These are phyloP conservation scores for Nannizziopsis arthrosporioides DNA, from an alignment of 2,329 filamentous ascomycete genomes.

Conservation along the genomic window DNA sequence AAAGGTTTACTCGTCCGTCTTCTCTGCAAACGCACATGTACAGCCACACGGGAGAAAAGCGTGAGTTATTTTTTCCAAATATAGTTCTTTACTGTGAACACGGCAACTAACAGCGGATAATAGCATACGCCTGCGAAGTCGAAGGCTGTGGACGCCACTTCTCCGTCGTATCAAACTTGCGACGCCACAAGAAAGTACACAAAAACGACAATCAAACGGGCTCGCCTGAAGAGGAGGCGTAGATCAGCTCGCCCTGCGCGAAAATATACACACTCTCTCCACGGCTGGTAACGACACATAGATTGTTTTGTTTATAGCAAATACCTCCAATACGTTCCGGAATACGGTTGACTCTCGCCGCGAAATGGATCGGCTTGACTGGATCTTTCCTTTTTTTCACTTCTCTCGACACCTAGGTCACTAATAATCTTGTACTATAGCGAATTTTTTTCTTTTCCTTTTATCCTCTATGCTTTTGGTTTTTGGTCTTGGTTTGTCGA, in stretches of 20 bases:
- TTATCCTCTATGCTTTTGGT: too few relatives aligned
- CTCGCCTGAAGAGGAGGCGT: slow-evolving; percentile 34
- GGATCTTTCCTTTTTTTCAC: not conserved
- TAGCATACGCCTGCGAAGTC: slow-evolving; percentile 88
- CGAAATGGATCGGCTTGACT: not conserved
- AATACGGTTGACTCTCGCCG: not conserved
- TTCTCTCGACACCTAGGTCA: slow-evolving; percentile 1
- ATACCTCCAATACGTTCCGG: not conserved
- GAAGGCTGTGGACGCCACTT: slow-evolving; percentile 93
- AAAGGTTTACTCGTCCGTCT: slow-evolving; percentile 88
- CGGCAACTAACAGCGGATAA: slow-evolving; percentile 17
- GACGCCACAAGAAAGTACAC: slow-evolving; percentile 92
- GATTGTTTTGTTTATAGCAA: slow-evolving; percentile 2
- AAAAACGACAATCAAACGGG: slow-evolving; percentile 47
- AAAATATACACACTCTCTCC: slow-evolving; percentile 11
- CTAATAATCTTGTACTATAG: slow-evolving; percentile 12
- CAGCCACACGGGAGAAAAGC: slow-evolving; percentile 95
- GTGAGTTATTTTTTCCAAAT: slow-evolving; percentile 49
- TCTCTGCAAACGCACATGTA: slow-evolving; percentile 97
- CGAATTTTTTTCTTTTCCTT: slow-evolving; percentile 4
- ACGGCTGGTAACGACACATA: slow-evolving; percentile 11
- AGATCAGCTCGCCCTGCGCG: slow-evolving; percentile 12
- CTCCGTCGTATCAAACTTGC: slow-evolving; percentile 90
- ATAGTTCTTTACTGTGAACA: not conserved
- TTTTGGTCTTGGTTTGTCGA: too few relatives aligned